These are phyloP conservation scores for Talaromyces sp. DNA, from an alignment of 2,329 filamentous ascomycete species.

Conservation along the genomic window DNA sequence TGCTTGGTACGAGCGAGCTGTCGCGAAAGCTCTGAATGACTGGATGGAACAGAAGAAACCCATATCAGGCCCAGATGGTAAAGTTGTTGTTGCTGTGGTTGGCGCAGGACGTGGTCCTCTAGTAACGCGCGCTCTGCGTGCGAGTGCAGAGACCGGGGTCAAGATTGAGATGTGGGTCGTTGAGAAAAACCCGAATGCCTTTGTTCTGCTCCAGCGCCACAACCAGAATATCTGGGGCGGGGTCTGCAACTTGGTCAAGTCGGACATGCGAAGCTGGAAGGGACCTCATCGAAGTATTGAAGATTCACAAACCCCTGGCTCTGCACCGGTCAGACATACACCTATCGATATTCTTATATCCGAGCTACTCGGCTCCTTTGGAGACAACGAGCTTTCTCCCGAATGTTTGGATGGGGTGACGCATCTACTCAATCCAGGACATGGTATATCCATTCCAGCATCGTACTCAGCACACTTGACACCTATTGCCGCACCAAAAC, in stretches of 20 bases:
- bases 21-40: slow-evolving; percentile 74
- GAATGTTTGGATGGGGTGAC: slow-evolving; percentile 97
- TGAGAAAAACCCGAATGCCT: slow-evolving; percentile 98
- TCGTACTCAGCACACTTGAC: slow-evolving; percentile 92
- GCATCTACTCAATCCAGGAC: slow-evolving; percentile 71
- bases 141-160: slow-evolving; percentile 71
- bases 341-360: slow-evolving; percentile 84
- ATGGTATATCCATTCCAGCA: slow-evolving; percentile 89
- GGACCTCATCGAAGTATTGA: slow-evolving; percentile 56
- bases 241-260: slow-evolving; percentile 82
- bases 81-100: slow-evolving; percentile 83
- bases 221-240: slow-evolving; percentile 78
- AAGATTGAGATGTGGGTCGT: slow-evolving; percentile 84
- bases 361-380: slow-evolving; percentile 88
- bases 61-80: slow-evolving; percentile 65
- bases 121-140: slow-evolving; percentile 79
- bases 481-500: slow-evolving; percentile 82
- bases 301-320: slow-evolving; percentile 6
- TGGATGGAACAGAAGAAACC: slow-evolving; percentile 71
- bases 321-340: slow-evolving; percentile 32
- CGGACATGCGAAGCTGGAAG: slow-evolving; percentile 95
- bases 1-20: slow-evolving; percentile 85
- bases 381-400: slow-evolving; percentile 92
- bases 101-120: slow-evolving; percentile 90
- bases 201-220: slow-evolving; percentile 83